phyloP scores from a whole-genome alignment of 164 flowering plant species.

The Paratinospora sagittata region DNA sequence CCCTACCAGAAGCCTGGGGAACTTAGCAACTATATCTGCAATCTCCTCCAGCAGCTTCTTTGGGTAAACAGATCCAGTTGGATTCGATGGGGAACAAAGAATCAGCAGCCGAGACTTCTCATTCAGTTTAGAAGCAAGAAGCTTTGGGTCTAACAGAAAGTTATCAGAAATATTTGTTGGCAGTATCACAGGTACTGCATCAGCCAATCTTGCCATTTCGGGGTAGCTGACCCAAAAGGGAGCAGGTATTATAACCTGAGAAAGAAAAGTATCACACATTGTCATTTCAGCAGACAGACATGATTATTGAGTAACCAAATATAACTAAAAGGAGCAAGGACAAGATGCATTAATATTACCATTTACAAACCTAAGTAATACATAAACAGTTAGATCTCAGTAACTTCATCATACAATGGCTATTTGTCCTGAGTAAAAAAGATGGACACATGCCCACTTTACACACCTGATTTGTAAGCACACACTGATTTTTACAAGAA shows the following conservation, averaged over 20 bases:
- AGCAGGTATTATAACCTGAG: constrained; percentile 91
- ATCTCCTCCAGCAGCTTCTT: constrained; percentile 73
- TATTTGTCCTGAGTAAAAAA: no score
- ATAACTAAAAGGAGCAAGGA: background rate
- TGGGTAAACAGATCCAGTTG: constrained; percentile 94
- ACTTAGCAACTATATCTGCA: constrained; percentile 71
- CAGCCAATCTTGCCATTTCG: constrained; percentile 90
- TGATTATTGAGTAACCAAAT: background rate
- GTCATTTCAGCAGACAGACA: background rate
- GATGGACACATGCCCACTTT: no score
- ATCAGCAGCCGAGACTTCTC: constrained; percentile 88
- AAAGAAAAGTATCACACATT: background rate
- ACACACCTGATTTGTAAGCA: no score
- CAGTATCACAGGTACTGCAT: constrained; percentile 83
- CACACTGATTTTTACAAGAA: no score
- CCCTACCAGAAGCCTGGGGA: constrained; percentile 86
- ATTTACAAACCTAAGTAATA: background rate
- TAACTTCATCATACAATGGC: background rate
- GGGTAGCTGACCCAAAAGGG: constrained; percentile 97
- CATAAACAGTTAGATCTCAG: background rate
- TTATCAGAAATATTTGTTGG: constrained; percentile 67
- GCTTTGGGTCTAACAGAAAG: constrained; percentile 74
- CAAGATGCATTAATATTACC: background rate
- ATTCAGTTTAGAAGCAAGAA: constrained; percentile 62
- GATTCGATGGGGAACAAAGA: constrained; percentile 93